A percentile compares a stretch with the other conserved stretches of the same genome.
Conservation (phyloP, 2,329 filamentous ascomycete species). For the Stagonosporopsis vannaccii region DNA sequence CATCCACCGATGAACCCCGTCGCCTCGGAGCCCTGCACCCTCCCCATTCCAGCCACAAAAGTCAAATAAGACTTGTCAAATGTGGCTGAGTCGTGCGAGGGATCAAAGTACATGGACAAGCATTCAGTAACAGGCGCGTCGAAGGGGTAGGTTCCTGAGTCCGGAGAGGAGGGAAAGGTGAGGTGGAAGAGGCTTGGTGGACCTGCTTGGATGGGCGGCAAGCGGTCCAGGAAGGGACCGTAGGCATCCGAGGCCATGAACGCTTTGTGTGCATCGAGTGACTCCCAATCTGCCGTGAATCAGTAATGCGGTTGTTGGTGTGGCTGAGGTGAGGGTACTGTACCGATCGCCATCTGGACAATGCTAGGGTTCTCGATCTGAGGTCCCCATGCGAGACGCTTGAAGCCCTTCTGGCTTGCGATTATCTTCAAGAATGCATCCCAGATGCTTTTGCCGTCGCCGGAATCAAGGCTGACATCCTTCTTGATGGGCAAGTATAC, state of each 20-base stretch:
- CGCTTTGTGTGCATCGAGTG: constrained; percentile 46
- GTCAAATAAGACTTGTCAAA: constrained; percentile 44
- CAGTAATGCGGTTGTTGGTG: neutral
- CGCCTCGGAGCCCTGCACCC: constrained; percentile 38
- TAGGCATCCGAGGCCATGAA: constrained; percentile 52
- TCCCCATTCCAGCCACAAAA: constrained; percentile 48
- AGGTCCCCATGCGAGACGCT: constrained; percentile 46
- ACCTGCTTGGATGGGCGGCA: constrained; percentile 40
- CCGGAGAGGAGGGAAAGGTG: constrained; percentile 29
- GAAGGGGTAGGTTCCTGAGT: constrained; percentile 25
- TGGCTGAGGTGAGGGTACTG: constrained; percentile 10
- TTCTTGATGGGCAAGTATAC: constrained; percentile 49
- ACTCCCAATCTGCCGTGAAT: constrained; percentile 53
- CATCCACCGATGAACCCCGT: constrained; percentile 43
- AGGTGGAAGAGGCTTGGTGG: constrained; percentile 45
- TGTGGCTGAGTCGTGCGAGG: constrained; percentile 31
- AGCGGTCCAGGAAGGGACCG: constrained; percentile 45
- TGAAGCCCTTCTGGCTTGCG: constrained; percentile 46
- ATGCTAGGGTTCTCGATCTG: constrained; percentile 50
- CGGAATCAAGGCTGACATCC: constrained; percentile 32
- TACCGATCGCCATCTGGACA: constrained; percentile 53
- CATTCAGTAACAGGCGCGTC: constrained; percentile 60
- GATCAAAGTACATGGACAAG: constrained; percentile 54
- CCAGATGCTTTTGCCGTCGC: constrained; percentile 41
- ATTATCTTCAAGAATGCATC: constrained; percentile 46